These are phyloP conservation scores for Podospora australis DNA, from an alignment of 495 filamentous ascomycete genomes.

Conservation along the genomic window DNA sequence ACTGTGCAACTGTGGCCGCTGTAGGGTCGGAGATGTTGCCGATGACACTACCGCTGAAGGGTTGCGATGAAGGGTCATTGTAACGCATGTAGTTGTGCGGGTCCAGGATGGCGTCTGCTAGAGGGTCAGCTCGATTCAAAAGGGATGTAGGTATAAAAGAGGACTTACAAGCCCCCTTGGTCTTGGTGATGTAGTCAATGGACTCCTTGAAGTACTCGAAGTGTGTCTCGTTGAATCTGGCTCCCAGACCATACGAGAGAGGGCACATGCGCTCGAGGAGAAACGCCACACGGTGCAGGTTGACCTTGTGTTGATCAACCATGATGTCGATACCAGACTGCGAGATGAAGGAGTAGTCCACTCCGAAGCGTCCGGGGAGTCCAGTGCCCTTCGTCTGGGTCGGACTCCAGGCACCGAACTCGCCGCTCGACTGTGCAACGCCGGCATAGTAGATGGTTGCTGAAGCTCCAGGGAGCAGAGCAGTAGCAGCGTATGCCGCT, in stretches of 20 bases:
- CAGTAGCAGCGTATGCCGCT: constrained; percentile 23
- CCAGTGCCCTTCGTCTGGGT: constrained; percentile 35
- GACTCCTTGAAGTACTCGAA: constrained; percentile 43
- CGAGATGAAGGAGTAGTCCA: constrained; percentile 47
- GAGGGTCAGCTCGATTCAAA: neutral
- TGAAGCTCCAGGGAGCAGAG: constrained; percentile 27
- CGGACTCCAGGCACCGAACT: constrained; percentile 45
- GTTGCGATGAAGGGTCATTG: constrained; percentile 47
- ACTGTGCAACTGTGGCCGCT: constrained; percentile 43
- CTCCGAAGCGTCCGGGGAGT: constrained; percentile 44
- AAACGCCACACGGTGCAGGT: constrained; percentile 49
- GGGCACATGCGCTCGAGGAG: constrained; percentile 51
- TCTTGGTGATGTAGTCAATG: constrained; percentile 47
- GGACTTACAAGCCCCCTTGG: constrained; percentile 35
- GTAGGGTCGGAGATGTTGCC: constrained; percentile 38
- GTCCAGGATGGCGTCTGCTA: constrained; percentile 42
- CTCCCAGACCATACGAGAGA: constrained; percentile 39
- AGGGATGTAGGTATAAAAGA: neutral
- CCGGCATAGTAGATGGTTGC: constrained; percentile 49
- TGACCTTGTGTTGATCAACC: constrained; percentile 43
- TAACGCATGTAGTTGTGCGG: constrained; percentile 53
- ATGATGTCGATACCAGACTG: constrained; percentile 39
- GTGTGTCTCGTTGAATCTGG: constrained; percentile 48
- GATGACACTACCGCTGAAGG: constrained; percentile 44
- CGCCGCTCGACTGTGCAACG: constrained; percentile 47